Base-by-base conservation (phyloP, 208 protist genomes). In the Trypanosoma mega region DNA sequence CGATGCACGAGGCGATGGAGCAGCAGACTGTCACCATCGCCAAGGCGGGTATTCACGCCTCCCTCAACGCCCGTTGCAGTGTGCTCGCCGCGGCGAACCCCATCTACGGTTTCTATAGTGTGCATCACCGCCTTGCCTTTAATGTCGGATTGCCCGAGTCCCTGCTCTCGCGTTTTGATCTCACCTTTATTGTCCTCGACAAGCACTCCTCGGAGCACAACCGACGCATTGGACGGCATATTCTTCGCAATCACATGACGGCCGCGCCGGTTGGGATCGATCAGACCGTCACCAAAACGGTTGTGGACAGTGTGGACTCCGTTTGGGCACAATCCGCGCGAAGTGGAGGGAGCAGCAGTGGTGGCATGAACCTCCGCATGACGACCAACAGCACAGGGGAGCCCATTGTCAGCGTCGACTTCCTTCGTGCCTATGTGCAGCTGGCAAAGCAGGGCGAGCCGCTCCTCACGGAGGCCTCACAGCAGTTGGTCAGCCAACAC, bases 21-120 rank as follows among this genome's bases (percentile, higher is more conserved):
- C 99, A 99, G 79, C 98, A 99, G 76, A 99, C 98, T 0, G 98
- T 99, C 1, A 99, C 99, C 2, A 99, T 99, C 55, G 86, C 94
- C 21, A 99, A 99, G 87, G 99, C 99, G 3, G 99, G 98, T 55
- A 99, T 99, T 51, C 98, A 99, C 72, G 93, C 98, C 5, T 96
- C 96, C 12, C 81, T 99, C 6, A 99, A 99, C 74, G 98, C 98
- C 3, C 83, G 98, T 49, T 99, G 98, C 84, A 87, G 80, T 41
- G 98, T 99, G 12, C 46, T 99, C 12, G 99, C 99, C 1, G 99
- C 98, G 14, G 99, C 99, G 6, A 99, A 99, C 79, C 99, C 99
- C 0, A 90, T 99, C 16, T 99, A 99, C 78, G 98, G 98, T 5
- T 97, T 97, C 68, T 99, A 99, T 78, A 90, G 98, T 64, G 66